Evolutionary conservation across 1,284 basidiomycete species (phyloP).

Genomic region (Irpex sp.): DNA sequence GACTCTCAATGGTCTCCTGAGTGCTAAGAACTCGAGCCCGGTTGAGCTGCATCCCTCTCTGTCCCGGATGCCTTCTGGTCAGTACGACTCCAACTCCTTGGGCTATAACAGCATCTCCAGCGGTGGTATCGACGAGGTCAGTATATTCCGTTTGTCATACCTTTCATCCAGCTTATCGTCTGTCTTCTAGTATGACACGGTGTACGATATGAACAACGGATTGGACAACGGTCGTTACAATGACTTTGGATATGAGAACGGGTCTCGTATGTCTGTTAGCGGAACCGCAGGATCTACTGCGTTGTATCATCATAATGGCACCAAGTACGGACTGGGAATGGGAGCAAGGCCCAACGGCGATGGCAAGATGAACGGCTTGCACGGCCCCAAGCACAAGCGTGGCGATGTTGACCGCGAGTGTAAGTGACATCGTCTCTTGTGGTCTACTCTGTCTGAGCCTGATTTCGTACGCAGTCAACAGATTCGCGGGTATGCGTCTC

Average conservation of each 20-base stretch:
- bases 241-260: constrained; percentile 16
- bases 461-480: constrained; percentile 63
- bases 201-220: constrained; percentile 51
- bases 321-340: constrained; percentile 70
- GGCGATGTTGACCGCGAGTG: constrained; percentile 90
- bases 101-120: constrained; percentile 51
- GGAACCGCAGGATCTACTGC: constrained; percentile 72
- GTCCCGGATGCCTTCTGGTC: constrained; percentile 57
- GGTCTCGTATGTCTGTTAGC: constrained; percentile 28
- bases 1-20: constrained; percentile 55
- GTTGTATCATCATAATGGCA: constrained; percentile 75
- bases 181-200: constrained; percentile 43
- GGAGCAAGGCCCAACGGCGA: constrained; percentile 51
- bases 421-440: constrained; percentile 28
- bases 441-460: not conserved
- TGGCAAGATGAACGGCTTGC: constrained; percentile 82
- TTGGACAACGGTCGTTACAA: constrained; percentile 44
- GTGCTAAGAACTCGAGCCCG: constrained; percentile 47
- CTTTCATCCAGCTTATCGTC: not conserved
- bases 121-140: constrained; percentile 44
- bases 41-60: constrained; percentile 68
- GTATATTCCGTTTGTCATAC: constrained; percentile 16
- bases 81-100: constrained; percentile 51
- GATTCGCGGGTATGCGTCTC: constrained; percentile 90
- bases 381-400: constrained; percentile 90